Evolutionary conservation across 2,329 filamentous ascomycete genomes (phyloP).

Genomic region (Emergomyces orientalis): DNA sequence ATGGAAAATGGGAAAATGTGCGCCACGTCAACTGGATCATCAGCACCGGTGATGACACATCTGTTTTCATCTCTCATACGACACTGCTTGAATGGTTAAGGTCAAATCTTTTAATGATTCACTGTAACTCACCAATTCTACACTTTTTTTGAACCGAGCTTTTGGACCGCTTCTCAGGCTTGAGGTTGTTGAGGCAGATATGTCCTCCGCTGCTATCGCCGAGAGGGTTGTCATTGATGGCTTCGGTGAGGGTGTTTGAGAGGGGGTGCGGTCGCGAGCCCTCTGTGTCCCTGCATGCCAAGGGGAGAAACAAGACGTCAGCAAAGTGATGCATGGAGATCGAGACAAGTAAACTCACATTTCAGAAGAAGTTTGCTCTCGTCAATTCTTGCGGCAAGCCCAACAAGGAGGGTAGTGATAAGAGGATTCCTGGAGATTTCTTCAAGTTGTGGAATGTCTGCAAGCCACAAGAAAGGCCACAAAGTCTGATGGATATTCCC

Average conservation of each 20-base stretch:
- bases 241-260: constrained; percentile 3
- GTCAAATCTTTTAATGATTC: constrained; percentile 6
- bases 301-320: constrained; percentile 2
- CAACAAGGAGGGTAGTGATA: constrained; percentile 1
- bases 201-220: constrained; percentile 4
- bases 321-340: constrained; percentile 4
- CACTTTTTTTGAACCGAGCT: constrained; percentile 1
- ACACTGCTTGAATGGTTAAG: constrained; percentile 2
- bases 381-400: constrained; percentile 5
- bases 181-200: constrained; percentile 4
- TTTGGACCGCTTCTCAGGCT: constrained; percentile 1
- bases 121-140: constrained; percentile 7
- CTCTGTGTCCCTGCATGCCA: constrained; percentile 6
- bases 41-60: constrained; percentile 10
- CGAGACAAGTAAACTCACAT: constrained; percentile 4
- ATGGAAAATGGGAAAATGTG: constrained; percentile 14
- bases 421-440: constrained; percentile 3
- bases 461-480: constrained; percentile 8
- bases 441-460: constrained; percentile 6
- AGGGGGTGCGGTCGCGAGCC: constrained; percentile 7
- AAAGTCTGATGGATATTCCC: constrained; percentile 4
- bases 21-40: constrained; percentile 8
- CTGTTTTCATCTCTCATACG: constrained; percentile 4
- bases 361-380: constrained; percentile 4
- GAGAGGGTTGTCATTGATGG: constrained; percentile 8